These are phyloP conservation scores for Aspergillus fumigatus DNA, from an alignment of 2,329 filamentous ascomycete genomes.

Conservation along the genomic window DNA sequence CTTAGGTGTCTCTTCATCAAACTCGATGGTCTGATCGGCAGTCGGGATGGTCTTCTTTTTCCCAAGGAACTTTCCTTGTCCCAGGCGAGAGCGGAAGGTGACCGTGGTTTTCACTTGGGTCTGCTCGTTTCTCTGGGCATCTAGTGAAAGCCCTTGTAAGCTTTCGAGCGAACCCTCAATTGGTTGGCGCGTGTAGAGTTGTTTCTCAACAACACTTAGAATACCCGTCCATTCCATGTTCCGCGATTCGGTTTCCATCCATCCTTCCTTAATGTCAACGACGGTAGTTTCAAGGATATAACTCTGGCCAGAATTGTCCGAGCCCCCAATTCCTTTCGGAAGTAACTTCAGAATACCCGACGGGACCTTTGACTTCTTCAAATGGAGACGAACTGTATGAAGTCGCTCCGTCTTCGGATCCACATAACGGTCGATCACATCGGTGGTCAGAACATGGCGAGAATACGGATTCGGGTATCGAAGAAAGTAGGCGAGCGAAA, in stretches of 20 bases:
- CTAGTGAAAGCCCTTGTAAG: conserved; percentile 30
- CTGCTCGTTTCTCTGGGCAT: conserved; percentile 38
- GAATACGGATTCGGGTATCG: conserved; percentile 65
- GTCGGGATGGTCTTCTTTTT: conserved; percentile 36
- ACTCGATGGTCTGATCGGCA: conserved; percentile 33
- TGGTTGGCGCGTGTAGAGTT: conserved; percentile 50
- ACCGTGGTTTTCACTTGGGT: conserved; percentile 59
- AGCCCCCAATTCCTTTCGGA: conserved; percentile 55
- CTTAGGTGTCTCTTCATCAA: conserved; percentile 50
- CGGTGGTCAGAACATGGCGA: conserved; percentile 61
- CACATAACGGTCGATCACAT: conserved; percentile 61
- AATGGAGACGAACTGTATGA: conserved; percentile 57
- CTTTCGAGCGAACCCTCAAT: conserved; percentile 17
- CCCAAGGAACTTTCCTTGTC: conserved; percentile 50
- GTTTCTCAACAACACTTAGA: conserved; percentile 58
- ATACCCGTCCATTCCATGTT: conserved; percentile 66
- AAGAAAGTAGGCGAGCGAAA: conserved; percentile 64
- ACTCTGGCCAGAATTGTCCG: conserved; percentile 54
- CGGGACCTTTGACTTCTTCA: conserved; percentile 61
- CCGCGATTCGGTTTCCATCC: conserved; percentile 61
- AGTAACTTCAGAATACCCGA: conserved; percentile 57
- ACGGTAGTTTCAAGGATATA: conserved; percentile 61
- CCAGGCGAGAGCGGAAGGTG: conserved; percentile 58
- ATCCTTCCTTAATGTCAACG: conserved; percentile 58
- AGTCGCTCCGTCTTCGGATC: conserved; percentile 57